Conservation (phyloP, 1,284 basidiomycete species). For the Marasmius tenuissimus region DNA sequence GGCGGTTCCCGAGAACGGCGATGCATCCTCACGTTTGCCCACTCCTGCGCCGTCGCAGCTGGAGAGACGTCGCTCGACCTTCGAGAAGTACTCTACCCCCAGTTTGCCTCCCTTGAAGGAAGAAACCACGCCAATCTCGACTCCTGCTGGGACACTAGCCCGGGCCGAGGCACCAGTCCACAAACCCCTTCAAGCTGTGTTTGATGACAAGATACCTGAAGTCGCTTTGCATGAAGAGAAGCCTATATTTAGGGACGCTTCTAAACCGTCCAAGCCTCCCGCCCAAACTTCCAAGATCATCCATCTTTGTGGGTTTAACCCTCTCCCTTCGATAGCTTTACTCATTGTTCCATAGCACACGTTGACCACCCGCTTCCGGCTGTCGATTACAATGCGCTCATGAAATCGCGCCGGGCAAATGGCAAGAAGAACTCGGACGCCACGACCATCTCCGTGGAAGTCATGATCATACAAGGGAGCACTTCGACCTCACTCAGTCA, state of each 20-base stretch:
- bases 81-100: slow-evolving; percentile 63
- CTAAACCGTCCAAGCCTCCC: background rate
- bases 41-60: slow-evolving; percentile 8
- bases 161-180: slow-evolving; percentile 23
- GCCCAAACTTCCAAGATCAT: slow-evolving; percentile 19
- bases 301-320: slow-evolving; percentile 28
- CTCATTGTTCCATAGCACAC: slow-evolving; percentile 29
- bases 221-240: background rate
- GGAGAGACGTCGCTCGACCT: slow-evolving; percentile 65
- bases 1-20: background rate
- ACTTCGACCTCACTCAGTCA: slow-evolving; percentile 42
- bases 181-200: background rate
- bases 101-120: slow-evolving; percentile 65
- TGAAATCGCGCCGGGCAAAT: slow-evolving; percentile 28
- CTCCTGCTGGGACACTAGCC: slow-evolving; percentile 55
- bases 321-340: background rate
- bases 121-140: slow-evolving; percentile 59
- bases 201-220: background rate
- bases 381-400: slow-evolving; percentile 48
- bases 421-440: slow-evolving; percentile 36
- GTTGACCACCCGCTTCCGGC: slow-evolving; percentile 46
- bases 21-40: background rate
- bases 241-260: background rate
- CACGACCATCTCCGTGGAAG: slow-evolving; percentile 70
- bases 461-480: slow-evolving; percentile 55